phyloP scores from a whole-genome alignment of 495 filamentous ascomycete species.

The Lasiosphaeris hirsuta region DNA sequence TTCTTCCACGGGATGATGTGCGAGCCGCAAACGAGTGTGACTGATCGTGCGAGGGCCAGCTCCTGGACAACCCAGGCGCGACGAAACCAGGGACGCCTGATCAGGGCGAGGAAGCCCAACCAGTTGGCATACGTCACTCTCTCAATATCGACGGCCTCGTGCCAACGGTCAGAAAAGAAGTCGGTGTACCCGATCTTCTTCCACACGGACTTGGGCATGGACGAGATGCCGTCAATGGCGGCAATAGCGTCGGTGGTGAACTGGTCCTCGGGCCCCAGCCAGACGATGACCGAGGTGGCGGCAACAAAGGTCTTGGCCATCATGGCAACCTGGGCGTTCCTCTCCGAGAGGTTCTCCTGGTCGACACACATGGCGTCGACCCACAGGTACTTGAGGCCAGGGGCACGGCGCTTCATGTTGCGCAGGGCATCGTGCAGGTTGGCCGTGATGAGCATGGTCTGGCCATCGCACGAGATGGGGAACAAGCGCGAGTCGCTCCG shows the following conservation, averaged over 20 bases:
- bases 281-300: conserved; percentile 16
- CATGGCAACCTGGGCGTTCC: conserved; percentile 19
- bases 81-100: conserved; percentile 21
- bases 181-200: conserved; percentile 3
- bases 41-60: conserved; percentile 15
- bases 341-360: conserved; percentile 16
- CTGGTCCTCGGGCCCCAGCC: conserved; percentile 20
- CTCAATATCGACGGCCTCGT: neutral
- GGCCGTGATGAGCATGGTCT: conserved; percentile 16
- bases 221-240: conserved; percentile 5
- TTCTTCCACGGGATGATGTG: conserved; percentile 5
- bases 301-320: conserved; percentile 16
- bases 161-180: conserved; percentile 7
- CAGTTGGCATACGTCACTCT: conserved; percentile 2
- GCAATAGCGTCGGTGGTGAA: conserved; percentile 10
- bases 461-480: conserved; percentile 16
- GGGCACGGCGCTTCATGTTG: neutral
- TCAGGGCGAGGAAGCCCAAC: conserved; percentile 11
- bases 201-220: neutral
- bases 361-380: conserved; percentile 23
- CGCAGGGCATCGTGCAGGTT: conserved; percentile 18
- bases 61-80: conserved; percentile 27
- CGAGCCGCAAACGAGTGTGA: conserved; percentile 15
- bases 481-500: neutral
- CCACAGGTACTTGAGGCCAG: conserved; percentile 11